These are phyloP conservation scores for Pseudevernia furfuracea DNA, from an alignment of 495 filamentous ascomycete genomes.

Conservation along the genomic window DNA sequence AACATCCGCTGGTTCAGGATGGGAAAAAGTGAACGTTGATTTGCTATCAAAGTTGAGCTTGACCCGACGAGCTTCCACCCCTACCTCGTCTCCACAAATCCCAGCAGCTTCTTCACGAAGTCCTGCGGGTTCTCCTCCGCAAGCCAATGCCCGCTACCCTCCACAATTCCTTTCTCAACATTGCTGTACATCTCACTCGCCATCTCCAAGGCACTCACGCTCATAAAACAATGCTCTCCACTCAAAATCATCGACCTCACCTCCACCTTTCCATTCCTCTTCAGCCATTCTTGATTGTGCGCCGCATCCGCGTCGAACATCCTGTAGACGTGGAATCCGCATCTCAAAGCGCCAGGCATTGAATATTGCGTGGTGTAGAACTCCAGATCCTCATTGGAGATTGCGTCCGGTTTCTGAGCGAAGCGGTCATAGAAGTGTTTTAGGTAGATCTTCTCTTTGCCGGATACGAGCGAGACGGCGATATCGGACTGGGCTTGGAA, in stretches of 20 bases:
- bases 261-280: constrained; percentile 35
- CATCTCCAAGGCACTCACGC: constrained; percentile 27
- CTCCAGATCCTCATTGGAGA: constrained; percentile 33
- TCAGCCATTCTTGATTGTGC: constrained; percentile 32
- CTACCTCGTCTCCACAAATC: constrained; percentile 24
- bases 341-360: constrained; percentile 35
- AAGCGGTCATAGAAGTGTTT: constrained; percentile 40
- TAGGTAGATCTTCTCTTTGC: constrained; percentile 38
- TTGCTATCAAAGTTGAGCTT: not conserved
- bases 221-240: constrained; percentile 30
- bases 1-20: not conserved
- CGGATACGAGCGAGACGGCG: constrained; percentile 35
- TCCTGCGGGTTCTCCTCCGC: constrained; percentile 37
- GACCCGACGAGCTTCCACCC: not conserved
- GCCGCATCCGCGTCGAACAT: constrained; percentile 38
- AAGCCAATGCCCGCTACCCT: constrained; percentile 34
- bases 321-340: constrained; percentile 36
- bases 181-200: constrained; percentile 32
- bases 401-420: constrained; percentile 32
- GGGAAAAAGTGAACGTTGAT: not conserved
- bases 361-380: constrained; percentile 34
- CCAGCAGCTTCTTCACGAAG: constrained; percentile 33
- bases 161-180: constrained; percentile 26
- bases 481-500: constrained; percentile 40
- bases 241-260: constrained; percentile 34